phyloP scores from a whole-genome alignment of 768 basidiomycete genomes.

The Hysterangium stoloniferum region DNA sequence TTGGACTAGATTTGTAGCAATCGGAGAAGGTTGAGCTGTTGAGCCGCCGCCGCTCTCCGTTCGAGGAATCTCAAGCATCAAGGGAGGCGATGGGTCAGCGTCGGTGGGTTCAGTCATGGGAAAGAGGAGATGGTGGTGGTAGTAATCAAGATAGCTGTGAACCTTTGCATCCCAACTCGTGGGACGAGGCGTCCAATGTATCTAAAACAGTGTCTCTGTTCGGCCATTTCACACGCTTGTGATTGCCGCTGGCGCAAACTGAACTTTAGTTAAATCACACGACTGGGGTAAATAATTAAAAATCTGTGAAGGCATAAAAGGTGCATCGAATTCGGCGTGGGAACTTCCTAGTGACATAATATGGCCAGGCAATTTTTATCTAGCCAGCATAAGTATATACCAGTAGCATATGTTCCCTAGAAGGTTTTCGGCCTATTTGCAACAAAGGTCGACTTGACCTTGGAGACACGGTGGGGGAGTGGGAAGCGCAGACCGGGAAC shows the following conservation, averaged over 20 bases:
- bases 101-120: neutral
- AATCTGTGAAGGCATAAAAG: neutral
- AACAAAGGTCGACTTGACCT: constrained; percentile 73
- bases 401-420: constrained; percentile 20
- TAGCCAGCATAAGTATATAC: neutral
- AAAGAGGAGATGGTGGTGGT: neutral
- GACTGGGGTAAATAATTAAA: neutral
- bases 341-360: neutral
- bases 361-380: neutral
- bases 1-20: neutral
- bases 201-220: neutral
- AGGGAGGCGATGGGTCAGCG: neutral
- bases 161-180: neutral
- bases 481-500: constrained; percentile 93
- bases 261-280: neutral
- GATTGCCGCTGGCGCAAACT: neutral
- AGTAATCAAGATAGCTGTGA: neutral
- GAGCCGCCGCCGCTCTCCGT: neutral
- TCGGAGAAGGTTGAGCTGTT: neutral
- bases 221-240: neutral
- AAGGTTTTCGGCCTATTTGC: constrained; percentile 75
- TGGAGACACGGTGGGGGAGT: constrained; percentile 71
- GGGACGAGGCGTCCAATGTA: neutral
- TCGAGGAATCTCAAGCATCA: neutral
- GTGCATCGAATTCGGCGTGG: neutral